phyloP scores from a whole-genome alignment of 2,329 filamentous ascomycete species.

The Alternaria hordeiaustralica region DNA sequence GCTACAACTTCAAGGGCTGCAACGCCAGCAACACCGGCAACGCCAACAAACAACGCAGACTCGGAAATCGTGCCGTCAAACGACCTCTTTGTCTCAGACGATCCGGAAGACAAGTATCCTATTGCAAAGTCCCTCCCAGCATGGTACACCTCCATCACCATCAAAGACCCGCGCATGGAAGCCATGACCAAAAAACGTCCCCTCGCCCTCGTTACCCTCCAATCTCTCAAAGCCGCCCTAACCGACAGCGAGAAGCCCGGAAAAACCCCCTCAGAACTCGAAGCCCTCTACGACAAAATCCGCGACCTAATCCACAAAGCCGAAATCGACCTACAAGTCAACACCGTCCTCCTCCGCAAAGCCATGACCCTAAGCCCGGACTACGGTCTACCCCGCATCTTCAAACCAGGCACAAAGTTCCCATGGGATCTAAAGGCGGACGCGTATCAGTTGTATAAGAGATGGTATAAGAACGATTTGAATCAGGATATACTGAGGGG shows the following conservation, averaged over 20 bases:
- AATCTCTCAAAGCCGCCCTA: constrained; percentile 34
- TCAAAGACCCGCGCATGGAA: neutral
- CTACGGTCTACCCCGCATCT: constrained; percentile 51
- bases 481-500: constrained; percentile 56
- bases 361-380: constrained; percentile 45
- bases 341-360: constrained; percentile 37
- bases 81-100: neutral
- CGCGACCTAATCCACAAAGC: constrained; percentile 49
- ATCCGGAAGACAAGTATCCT: neutral
- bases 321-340: constrained; percentile 44
- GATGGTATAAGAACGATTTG: constrained; percentile 54
- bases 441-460: constrained; percentile 54
- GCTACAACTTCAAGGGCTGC: neutral
- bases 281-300: constrained; percentile 39
- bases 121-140: neutral
- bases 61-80: neutral
- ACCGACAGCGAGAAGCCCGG: constrained; percentile 20
- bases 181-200: constrained; percentile 20
- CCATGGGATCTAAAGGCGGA: constrained; percentile 58
- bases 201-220: constrained; percentile 20
- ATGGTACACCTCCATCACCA: constrained; percentile 24
- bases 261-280: neutral
- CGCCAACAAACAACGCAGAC: neutral
- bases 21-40: neutral
- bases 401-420: constrained; percentile 40